Evolutionary conservation across 768 basidiomycete genomes (phyloP), one percentile per base, ranked within the genome.

Genomic region (Hortiboletus campestris): DNA sequence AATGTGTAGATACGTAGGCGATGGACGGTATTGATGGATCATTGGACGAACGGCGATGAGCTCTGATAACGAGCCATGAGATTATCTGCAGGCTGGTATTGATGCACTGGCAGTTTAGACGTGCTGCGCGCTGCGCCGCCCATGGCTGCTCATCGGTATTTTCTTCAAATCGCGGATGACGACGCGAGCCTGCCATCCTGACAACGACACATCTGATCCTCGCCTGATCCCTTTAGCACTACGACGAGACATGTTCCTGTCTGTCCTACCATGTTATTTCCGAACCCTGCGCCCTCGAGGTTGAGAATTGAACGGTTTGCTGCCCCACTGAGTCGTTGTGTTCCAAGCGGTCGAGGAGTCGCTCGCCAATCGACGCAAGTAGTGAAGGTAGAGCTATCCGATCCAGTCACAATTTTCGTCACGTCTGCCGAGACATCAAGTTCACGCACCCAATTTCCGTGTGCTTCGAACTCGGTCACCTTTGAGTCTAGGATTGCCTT

Each of bases 61-160:
- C 60, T 62, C 36, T 41, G 63, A 65, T 65, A 61, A 50, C 46
- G 34, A 19, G 20, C 52, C 63, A 58, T 47, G 60, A 62, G 53
- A 51, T 47, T 41, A 50, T 45, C 53, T 46, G 51, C n/a, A n/a
- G n/a, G n/a, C 16, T n/a, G n/a, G n/a, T 17, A 22, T 44, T 14
- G 16, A 46, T 49, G n/a, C n/a, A n/a, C n/a, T n/a, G n/a, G n/a
- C 11, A 13, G 47, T 49, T 49, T 45, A 49, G 51, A 13, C 36
- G n/a, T 41, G 36, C 36, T 55, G 51, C 16, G 46, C 46, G 19
- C 22, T 22, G n/a, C 28, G 48, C 49, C n/a, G n/a, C 43, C 25
- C 46, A 28, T 3, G 47, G 20, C 17, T 4, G 5, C 25, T 7
- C 46, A 17, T 49, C 25, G 31, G n/a, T n/a, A 36, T 43, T 31